Evolutionary conservation across 805 yeast species (phyloP).

Genomic region (Saccharomycopsis olivae): DNA sequence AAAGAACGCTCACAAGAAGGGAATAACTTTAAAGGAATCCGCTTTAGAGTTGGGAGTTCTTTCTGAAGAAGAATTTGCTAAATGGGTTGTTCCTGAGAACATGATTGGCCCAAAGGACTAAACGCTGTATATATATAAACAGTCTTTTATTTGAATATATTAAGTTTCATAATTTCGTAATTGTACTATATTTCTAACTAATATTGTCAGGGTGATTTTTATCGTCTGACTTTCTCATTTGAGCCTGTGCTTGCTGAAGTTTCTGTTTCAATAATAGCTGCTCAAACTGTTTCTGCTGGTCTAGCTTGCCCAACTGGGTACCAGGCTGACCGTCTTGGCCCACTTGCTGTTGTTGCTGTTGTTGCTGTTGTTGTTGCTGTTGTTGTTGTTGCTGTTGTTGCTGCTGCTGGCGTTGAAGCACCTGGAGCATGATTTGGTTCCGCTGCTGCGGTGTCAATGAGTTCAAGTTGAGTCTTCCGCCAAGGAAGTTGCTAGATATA

Average conservation of each 20-base stretch:
- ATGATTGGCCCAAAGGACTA: slow-evolving; percentile 83
- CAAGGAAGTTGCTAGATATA: background rate
- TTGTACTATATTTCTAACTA: no score
- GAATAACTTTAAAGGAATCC: slow-evolving; percentile 87
- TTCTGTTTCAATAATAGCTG: slow-evolving; percentile 3
- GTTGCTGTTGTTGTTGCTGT: background rate
- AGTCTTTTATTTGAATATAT: no score
- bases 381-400: background rate
- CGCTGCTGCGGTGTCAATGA: slow-evolving; percentile 15
- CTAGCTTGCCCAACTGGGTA: no score
- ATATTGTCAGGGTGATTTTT: no score
- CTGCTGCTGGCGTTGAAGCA: slow-evolving; percentile 13
- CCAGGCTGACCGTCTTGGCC: no score
- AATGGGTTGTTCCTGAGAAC: slow-evolving; percentile 96
- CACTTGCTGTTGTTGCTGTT: no score
- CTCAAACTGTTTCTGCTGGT: slow-evolving; percentile 10
- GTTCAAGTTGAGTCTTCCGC: slow-evolving; percentile 2
- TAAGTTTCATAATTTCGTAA: no score
- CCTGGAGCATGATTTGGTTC: slow-evolving; percentile 10
- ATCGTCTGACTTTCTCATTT: no score
- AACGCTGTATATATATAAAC: background rate
- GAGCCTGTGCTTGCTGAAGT: no score
- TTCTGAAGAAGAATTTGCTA: slow-evolving; percentile 77
- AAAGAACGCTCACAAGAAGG: slow-evolving; percentile 97
- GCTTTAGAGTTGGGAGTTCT: slow-evolving; percentile 87